Conservation (phyloP, 2,329 filamentous ascomycete genomes). For the Sporothrix mexicana region DNA sequence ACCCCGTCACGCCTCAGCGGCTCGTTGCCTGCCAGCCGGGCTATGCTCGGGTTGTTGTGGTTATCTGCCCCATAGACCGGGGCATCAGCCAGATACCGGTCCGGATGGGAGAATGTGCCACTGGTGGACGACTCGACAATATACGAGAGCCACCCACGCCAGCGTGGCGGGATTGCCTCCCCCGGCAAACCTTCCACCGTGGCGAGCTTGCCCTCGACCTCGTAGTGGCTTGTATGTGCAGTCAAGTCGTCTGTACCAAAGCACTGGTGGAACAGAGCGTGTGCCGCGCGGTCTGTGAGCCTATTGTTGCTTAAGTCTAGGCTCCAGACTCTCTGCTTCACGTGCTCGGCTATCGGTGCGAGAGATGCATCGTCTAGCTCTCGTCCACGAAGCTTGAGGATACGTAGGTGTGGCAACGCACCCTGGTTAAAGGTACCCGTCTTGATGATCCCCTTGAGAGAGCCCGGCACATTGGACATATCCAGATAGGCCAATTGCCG, state of each 20-base stretch:
- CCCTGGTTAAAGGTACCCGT: slow-evolving; percentile 35
- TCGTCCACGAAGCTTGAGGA: slow-evolving; percentile 58
- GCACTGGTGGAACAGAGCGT: slow-evolving; percentile 43
- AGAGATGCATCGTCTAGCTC: slow-evolving; percentile 53
- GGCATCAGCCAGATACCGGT: slow-evolving; percentile 56
- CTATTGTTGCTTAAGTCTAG: slow-evolving; percentile 61
- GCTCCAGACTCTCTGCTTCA: slow-evolving; percentile 57
- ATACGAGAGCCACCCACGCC: slow-evolving; percentile 52
- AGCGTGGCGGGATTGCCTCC: slow-evolving; percentile 42
- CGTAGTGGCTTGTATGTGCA: slow-evolving; percentile 44
- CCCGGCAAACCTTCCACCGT: slow-evolving; percentile 30
- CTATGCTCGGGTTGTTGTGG: slow-evolving; percentile 35
- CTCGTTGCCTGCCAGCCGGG: slow-evolving; percentile 47
- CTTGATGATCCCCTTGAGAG: slow-evolving; percentile 45
- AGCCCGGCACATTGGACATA: slow-evolving; percentile 56
- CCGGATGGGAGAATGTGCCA: slow-evolving; percentile 51
- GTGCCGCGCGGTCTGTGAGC: slow-evolving; percentile 54
- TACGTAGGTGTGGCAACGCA: slow-evolving; percentile 54
- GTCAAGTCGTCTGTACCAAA: slow-evolving; percentile 34
- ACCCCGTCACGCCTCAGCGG: slow-evolving; percentile 45
- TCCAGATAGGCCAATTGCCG: slow-evolving; percentile 58
- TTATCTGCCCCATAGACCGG: slow-evolving; percentile 48
- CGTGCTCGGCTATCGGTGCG: slow-evolving; percentile 46
- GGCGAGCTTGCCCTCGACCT: slow-evolving; percentile 54
- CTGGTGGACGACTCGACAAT: slow-evolving; percentile 58